phyloP scores from a whole-genome alignment of 1,139 yeast genomes.

The Taphrina sp. region DNA sequence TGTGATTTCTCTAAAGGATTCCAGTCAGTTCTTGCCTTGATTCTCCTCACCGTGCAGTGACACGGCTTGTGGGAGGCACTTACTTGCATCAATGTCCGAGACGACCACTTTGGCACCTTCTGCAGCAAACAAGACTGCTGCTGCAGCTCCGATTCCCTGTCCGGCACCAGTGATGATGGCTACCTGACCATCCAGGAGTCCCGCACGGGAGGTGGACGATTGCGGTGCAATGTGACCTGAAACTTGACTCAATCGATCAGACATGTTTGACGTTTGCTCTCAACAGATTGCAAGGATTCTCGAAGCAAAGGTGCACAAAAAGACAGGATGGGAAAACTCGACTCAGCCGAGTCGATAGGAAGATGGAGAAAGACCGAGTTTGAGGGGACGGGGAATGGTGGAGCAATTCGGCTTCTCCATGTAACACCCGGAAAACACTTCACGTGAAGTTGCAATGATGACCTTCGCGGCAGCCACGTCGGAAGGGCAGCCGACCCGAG shows the following conservation, averaged over 20 bases:
- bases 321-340: too few species aligned
- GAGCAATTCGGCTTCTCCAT: too few species aligned
- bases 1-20: conserved; percentile 59
- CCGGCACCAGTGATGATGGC: conserved; percentile 96
- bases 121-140: conserved; percentile 78
- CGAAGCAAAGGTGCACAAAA: too few species aligned
- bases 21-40: neutral
- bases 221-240: conserved; percentile 28
- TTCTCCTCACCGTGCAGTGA: neutral
- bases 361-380: too few species aligned
- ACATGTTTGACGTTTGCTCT: conserved; percentile 17
- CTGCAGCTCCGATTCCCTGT: conserved; percentile 88
- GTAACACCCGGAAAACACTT: too few species aligned
- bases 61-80: neutral
- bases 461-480: too few species aligned
- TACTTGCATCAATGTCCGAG: conserved; percentile 53
- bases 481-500: too few species aligned
- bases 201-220: conserved; percentile 2
- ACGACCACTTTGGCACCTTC: conserved; percentile 96
- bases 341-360: too few species aligned
- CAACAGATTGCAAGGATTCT: too few species aligned
- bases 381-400: too few species aligned
- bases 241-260: conserved; percentile 27
- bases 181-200: conserved; percentile 66
- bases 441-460: too few species aligned